These are phyloP conservation scores for Hordeum marinum DNA, from an alignment of 176 grass and related monocot species.

Conservation along the genomic window DNA sequence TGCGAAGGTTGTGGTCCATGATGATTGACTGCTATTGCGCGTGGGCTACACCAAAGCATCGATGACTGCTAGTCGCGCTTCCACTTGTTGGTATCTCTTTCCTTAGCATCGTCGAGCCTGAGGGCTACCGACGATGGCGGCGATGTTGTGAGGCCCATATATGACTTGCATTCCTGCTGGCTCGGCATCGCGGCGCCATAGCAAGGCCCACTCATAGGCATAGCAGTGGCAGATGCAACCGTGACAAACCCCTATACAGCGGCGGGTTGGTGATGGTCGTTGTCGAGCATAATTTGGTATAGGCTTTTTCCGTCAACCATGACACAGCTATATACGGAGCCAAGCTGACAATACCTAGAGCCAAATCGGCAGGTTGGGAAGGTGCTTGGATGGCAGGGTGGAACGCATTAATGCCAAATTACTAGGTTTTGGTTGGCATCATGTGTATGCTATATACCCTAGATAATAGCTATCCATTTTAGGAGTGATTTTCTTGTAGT, in stretches of 20 bases:
- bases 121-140: too few relatives aligned
- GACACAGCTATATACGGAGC: neutral
- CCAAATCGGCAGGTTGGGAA: neutral
- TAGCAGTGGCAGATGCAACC: neutral
- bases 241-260: too few relatives aligned
- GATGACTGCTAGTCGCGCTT: neutral
- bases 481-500: neutral
- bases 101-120: neutral
- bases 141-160: neutral
- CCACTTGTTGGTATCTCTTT: slow-evolving; percentile 8
- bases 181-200: neutral
- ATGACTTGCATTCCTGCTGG: neutral
- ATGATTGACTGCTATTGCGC: slow-evolving; percentile 42
- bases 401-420: slow-evolving; percentile 22
- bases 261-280: neutral
- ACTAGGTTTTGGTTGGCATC: neutral
- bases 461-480: neutral
- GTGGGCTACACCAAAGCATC: slow-evolving; percentile 6
- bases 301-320: slow-evolving; percentile 42
- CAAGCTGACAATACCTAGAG: neutral
- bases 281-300: slow-evolving; percentile 6
- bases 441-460: neutral
- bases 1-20: slow-evolving; percentile 41
- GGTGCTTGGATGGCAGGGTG: neutral
- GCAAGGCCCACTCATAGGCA: neutral